A percentile compares a stretch with the other conserved stretches of the same genome.
phyloP scores from a whole-genome alignment of 129 eudicot genomes.

The Ambrosia artemisiifolia region DNA sequence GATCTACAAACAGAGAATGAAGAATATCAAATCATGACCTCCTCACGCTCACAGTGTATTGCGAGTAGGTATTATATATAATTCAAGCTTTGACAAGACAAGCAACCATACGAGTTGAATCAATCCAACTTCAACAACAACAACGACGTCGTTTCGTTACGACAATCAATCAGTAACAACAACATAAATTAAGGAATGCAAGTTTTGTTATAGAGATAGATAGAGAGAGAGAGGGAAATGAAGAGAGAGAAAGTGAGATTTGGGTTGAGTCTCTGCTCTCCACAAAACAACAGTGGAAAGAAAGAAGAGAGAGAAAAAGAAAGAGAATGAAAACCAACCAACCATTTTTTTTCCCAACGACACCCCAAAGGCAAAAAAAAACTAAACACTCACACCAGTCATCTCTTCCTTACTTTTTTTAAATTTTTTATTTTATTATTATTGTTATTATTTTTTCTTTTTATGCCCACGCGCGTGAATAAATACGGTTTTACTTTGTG shows the following conservation, averaged over 20 bases:
- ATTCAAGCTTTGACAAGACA: conserved; percentile 36
- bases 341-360: conserved; percentile 27
- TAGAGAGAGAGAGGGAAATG: too few relatives aligned
- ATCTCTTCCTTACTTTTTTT: neutral
- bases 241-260: conserved; percentile 8
- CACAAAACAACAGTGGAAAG: conserved; percentile 42
- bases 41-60: conserved; percentile 31
- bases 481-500: too few relatives aligned
- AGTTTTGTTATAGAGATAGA: too few relatives aligned
- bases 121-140: neutral
- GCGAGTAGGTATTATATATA: conserved; percentile 30
- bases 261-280: conserved; percentile 46
- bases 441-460: neutral
- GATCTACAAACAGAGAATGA: conserved; percentile 23
- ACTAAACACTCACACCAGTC: conserved; percentile 31
- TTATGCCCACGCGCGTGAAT: neutral
- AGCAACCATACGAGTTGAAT: too few relatives aligned
- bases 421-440: too few relatives aligned
- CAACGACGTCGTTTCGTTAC: conserved; percentile 3
- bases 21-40: conserved; percentile 17
- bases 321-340: conserved; percentile 53
- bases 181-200: conserved; percentile 7
- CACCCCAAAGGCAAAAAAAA: conserved; percentile 14
- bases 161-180: conserved; percentile 23
- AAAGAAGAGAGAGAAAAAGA: conserved; percentile 18